These are phyloP conservation scores for Coemansia umbellata DNA, from an alignment of 192 early-diverging fungal species.

Conservation along the genomic window DNA sequence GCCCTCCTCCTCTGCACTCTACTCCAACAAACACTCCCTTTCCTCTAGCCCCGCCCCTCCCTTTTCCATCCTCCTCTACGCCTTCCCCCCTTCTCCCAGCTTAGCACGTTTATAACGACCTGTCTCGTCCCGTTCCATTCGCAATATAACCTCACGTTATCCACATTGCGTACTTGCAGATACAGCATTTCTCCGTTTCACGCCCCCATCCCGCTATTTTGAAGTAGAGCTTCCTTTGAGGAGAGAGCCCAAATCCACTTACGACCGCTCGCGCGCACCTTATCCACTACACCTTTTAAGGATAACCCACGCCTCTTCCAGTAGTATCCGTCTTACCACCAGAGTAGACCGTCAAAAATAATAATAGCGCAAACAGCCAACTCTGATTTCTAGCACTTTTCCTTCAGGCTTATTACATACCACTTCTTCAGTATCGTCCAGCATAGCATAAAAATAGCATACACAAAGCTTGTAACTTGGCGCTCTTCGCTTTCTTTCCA, in stretches of 20 bases:
- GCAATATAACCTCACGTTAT: neutral
- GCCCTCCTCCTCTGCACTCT: slow-evolving; percentile 42
- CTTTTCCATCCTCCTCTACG: slow-evolving; percentile 14
- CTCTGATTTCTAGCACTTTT: no score
- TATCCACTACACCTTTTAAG: no score
- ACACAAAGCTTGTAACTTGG: no score
- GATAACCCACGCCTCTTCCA: neutral
- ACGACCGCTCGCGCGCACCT: slow-evolving; percentile 8
- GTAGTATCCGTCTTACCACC: neutral
- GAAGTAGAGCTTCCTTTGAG: slow-evolving; percentile 14
- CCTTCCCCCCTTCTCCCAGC: neutral
- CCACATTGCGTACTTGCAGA: neutral
- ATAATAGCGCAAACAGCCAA: no score
- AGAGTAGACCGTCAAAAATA: neutral
- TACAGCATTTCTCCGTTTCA: slow-evolving; percentile 8
- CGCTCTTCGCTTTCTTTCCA: no score
- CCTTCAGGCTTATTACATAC: no score
- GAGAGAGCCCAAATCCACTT: slow-evolving; percentile 7
- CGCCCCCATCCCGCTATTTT: slow-evolving; percentile 1
- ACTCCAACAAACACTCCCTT: slow-evolving; percentile 17
- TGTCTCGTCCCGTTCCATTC: neutral
- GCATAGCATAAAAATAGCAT: no score
- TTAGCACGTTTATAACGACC: slow-evolving; percentile 3
- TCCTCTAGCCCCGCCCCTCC: slow-evolving; percentile 14
- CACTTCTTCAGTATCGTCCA: no score